A percentile compares a stretch with the other conserved stretches of the same genome.
phyloP scores from a whole-genome alignment of 2,329 filamentous ascomycete species.

The Mycosphaerella sp. region DNA sequence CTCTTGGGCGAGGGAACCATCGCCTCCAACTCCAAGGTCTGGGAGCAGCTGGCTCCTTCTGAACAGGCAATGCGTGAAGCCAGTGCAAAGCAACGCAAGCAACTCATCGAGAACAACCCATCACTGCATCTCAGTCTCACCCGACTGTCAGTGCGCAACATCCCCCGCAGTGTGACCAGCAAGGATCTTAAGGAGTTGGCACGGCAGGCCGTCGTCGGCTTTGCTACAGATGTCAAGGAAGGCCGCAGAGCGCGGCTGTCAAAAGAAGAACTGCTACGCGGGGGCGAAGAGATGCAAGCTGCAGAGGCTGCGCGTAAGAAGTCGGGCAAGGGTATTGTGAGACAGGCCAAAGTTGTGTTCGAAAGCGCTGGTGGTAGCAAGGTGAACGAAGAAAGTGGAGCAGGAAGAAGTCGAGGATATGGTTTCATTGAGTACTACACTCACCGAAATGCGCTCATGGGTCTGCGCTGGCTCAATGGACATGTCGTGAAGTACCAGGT shows the following conservation, averaged over 20 bases:
- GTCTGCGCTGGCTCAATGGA: slow-evolving; percentile 86
- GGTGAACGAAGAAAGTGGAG: slow-evolving; percentile 67
- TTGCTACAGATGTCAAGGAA: slow-evolving; percentile 79
- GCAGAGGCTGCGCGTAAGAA: slow-evolving; percentile 72
- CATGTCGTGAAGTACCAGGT: slow-evolving; percentile 51
- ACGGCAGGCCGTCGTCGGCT: slow-evolving; percentile 86
- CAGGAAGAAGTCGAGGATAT: slow-evolving; percentile 82
- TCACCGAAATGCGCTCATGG: slow-evolving; percentile 92
- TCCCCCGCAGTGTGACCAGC: slow-evolving; percentile 73
- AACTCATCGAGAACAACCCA: slow-evolving; percentile 84
- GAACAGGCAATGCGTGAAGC: slow-evolving; percentile 86
- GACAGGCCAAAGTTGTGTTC: slow-evolving; percentile 90
- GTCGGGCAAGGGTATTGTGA: slow-evolving; percentile 80
- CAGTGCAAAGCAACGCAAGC: slow-evolving; percentile 79
- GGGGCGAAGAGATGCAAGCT: slow-evolving; percentile 70
- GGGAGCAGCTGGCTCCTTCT: slow-evolving; percentile 64
- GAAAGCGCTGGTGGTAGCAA: slow-evolving; percentile 82
- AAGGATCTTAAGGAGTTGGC: slow-evolving; percentile 90
- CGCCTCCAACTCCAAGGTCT: slow-evolving; percentile 67
- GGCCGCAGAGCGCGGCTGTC: slow-evolving; percentile 70
- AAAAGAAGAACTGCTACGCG: slow-evolving; percentile 80
- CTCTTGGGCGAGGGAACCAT: slow-evolving; percentile 83
- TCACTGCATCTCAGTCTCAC: slow-evolving; percentile 82
- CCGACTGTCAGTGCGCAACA: slow-evolving; percentile 82
- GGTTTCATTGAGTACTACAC: slow-evolving; percentile 96